Base-by-base conservation (phyloP, 305 asterid genomes). In the Petunia hybrid region DNA sequence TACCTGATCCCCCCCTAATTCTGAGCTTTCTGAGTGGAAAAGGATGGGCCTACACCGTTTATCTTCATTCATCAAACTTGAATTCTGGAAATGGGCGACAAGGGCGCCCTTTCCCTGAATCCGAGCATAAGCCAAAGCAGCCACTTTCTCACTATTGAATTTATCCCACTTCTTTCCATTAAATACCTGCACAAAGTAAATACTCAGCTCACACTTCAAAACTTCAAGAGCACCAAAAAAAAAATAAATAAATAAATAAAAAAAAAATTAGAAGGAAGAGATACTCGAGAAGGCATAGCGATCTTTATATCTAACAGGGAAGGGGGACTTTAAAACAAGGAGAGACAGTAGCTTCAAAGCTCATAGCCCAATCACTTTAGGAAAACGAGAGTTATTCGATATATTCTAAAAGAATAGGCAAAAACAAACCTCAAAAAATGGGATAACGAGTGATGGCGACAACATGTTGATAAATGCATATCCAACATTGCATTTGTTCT, bases 401-500 rank as follows among this genome's bases (percentile, higher is more conserved):
- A 76, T 9, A 10, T 56, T 41, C 22, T 5, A 43, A 68, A 61
- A 76, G 73, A 55, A 59, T 3, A 53, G 73, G 38, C 79, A 53
- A 74, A 77, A 66, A 10, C 62, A n/a, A 61, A 92, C 97, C 98
- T 90, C 88, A 59, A 91, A 90, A 74, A 94, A 94, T 1, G 93
- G 88, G 86, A 91, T 84, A 76, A 93, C 88, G 79, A 83, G 86
- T 41, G 79, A 61, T 5, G 96, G 92, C 64, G 93, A 85, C 84
- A 89, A 46, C 92, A 92, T 85, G 88, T 92, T 94, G 87, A 94
- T 94, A 80, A 94, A 94, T 13, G 97, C 97, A 69, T 94, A 94
- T 16, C 97, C 98, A 43, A 94, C 94, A 43, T 94, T 94, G 91
- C 98, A 94, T 76, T 87, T 91, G 80, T 94, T 94, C 98, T 94